Evolutionary conservation across 2,329 filamentous ascomycete genomes (phyloP), one percentile per base, ranked within the genome.

Genomic region (Akanthomyces muscarius): DNA sequence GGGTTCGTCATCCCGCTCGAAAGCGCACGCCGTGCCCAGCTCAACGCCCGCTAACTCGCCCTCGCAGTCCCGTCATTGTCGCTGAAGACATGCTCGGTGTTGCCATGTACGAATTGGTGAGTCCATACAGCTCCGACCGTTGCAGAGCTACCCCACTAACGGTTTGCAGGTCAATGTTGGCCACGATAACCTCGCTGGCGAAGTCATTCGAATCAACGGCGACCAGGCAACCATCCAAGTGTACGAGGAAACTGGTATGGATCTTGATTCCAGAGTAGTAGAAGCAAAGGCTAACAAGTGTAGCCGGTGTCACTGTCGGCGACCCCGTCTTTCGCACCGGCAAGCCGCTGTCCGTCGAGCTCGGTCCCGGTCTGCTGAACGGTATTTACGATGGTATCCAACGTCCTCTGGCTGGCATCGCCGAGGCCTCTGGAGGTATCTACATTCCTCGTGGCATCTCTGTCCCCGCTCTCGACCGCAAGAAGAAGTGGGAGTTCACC

Each of bases 381-480:
- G 97, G 95, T 69, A 99, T 99, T 77, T 99, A 98, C 83, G 95
- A 99, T 77, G 95, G 95, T 81, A 99, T 99, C 72, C 95, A 99
- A 78, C 89, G 95, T 74, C 95, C 95, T 57, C 88, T 99, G 71
- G 89, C 89, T 79, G 88, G 86, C 69, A 99, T 99, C 72, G 83
- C 91, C 69, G 81, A 89, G 47, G 78, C 85, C 55, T 87, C 92
- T 59, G 82, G 92, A 73, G 92, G 91, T 78, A 99, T 99, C 78
- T 99, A 99, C 78, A 99, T 99, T 68, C 95, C 95, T 72, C 91
- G 95, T 70, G 95, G 95, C 77, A 94, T 99, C 74, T 80, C 90
- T 63, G 86, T 93, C 41, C 92, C 94, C 59, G 89, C 93, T 52
- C 86, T 99, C 74, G 89, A 97, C 81, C 90, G 95, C 71, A 81